Base-by-base conservation (phyloP, 2,329 filamentous ascomycete genomes). In the Colletotrichum musicola region DNA sequence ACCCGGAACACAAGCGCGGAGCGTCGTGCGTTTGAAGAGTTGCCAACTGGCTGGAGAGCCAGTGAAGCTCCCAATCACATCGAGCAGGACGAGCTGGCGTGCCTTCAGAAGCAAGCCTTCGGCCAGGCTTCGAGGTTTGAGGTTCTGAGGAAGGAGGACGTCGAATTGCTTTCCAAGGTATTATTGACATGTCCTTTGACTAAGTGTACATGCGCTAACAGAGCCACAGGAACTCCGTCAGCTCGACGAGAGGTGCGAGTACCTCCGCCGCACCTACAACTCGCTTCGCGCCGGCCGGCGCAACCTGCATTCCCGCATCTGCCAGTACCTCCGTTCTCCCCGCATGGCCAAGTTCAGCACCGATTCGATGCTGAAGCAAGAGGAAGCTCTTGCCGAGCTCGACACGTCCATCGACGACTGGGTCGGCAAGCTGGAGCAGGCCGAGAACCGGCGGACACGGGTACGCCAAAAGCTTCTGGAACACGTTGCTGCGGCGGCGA, bases 401-500 rank as follows among this genome's bases (percentile, higher is more conserved):
- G 92, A 95, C 75, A 82, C 86, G 16, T 92, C 90, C 3, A 95
- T 95, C 71, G 93, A 95, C 74, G 92, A 94, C 76, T 95, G 93
- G 90, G 89, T 93, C 56, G 84, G 81, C 73, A 95, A 95, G 81
- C 86, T 95, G n/a, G 93, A 95, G 75, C 87, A 91, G 71, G 91
- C 92, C 10, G 93, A 95, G 78, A 93, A 94, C 76, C 86, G 93
- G 74, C 89, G 92, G 47, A 90, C 89, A 16, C 86, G 91, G 6
- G 89, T 95, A 51, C 88, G 92, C 44, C 92, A 95, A 77, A 95
- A 94, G 83, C 83, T 95, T 13, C 86, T 95, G 4, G 92, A 95
- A 79, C 93, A 95, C 75, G 90, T 95, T 60, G 92, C 93, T 54
- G 93, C 92, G 16, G 91, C 92, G 2, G 81, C 88, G 59, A 88